These are phyloP conservation scores for Hygrocybe coccinea DNA, from an alignment of 768 basidiomycete genomes.

Conservation along the genomic window DNA sequence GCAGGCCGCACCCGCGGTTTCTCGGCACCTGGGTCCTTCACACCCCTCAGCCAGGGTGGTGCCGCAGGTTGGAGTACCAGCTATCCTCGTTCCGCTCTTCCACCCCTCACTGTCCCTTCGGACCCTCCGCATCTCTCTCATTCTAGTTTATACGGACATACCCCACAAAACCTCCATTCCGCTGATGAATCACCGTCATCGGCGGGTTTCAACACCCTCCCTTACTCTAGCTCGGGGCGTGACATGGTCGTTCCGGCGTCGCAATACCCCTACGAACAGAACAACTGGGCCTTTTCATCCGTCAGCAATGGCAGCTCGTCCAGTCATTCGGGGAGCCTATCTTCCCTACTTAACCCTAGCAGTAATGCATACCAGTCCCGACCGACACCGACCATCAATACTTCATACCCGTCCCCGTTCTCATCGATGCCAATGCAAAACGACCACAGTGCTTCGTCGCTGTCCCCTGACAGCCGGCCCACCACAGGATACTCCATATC, in stretches of 20 bases:
- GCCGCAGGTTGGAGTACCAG: constrained; percentile 55
- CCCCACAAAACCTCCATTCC: constrained; percentile 59
- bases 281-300: constrained; percentile 48
- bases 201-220: constrained; percentile 38
- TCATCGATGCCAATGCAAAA: constrained; percentile 64
- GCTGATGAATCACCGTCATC: constrained; percentile 63
- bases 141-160: constrained; percentile 54
- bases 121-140: constrained; percentile 62
- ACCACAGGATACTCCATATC: constrained; percentile 84
- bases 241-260: constrained; percentile 45
- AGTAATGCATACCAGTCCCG: constrained; percentile 50
- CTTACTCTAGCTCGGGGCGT: constrained; percentile 40
- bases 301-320: constrained; percentile 48
- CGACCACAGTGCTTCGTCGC: constrained; percentile 64
- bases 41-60: constrained; percentile 58
- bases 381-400: constrained; percentile 66
- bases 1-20: constrained; percentile 70
- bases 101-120: constrained; percentile 79
- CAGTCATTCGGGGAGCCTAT: constrained; percentile 67
- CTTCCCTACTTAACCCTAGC: constrained; percentile 73
- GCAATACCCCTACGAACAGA: constrained; percentile 64
- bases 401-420: constrained; percentile 67
- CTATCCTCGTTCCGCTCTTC: constrained; percentile 62
- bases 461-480: constrained; percentile 82
- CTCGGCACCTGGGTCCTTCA: constrained; percentile 78